Conservation (phyloP, 345 rosid genomes). For the Toxicodendron radicans region DNA sequence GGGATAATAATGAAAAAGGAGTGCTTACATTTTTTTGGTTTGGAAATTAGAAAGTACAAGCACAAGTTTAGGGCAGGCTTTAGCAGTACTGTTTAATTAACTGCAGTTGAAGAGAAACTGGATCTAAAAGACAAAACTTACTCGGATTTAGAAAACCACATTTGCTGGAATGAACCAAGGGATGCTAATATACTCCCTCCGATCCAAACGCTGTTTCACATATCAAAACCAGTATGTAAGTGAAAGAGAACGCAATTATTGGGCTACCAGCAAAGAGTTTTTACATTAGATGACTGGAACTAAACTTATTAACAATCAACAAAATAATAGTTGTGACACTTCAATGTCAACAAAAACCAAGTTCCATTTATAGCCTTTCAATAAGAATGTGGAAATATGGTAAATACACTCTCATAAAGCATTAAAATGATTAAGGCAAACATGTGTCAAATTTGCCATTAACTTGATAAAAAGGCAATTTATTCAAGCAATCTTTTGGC, state of each 20-base stretch:
- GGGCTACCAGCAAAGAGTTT: neutral
- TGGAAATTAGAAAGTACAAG: no score
- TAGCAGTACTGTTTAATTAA: neutral
- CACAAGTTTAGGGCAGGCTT: neutral
- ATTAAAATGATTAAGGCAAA: slow-evolving; percentile 6
- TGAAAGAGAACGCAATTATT: neutral
- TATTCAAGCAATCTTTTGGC: neutral
- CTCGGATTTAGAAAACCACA: slow-evolving; percentile 97
- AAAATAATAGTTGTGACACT: neutral
- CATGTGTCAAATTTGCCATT: neutral
- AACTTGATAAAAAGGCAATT: neutral
- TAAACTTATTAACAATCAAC: neutral
- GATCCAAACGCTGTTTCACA: slow-evolving; percentile 82
- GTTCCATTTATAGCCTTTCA: neutral
- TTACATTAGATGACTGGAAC: neutral
- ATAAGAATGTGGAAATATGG: neutral
- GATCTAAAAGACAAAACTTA: slow-evolving; percentile 31
- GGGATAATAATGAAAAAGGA: neutral
- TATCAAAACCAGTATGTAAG: neutral
- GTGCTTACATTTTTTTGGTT: neutral
- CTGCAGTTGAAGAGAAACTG: neutral
- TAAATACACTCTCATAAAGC: neutral
- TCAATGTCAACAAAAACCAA: neutral
- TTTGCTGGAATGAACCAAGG: slow-evolving; percentile 90
- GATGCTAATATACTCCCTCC: slow-evolving; percentile 93